Percentiles rank a stretch among this genome's conserved stretches.
These are phyloP conservation scores for Penicillium paxilli DNA, from an alignment of 495 filamentous ascomycete genomes.

Conservation along the genomic window DNA sequence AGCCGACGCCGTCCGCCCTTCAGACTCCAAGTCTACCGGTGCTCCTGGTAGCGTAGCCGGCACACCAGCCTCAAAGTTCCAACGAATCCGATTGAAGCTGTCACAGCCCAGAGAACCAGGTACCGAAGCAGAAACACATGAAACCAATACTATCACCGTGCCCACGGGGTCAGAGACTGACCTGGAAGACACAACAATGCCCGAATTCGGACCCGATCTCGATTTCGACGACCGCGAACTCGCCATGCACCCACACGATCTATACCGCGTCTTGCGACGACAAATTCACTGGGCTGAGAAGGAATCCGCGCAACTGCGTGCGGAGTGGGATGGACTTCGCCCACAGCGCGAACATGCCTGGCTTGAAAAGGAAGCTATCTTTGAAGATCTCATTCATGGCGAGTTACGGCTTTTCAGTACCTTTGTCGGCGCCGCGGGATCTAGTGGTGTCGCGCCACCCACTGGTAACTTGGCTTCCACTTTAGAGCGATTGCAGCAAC, in stretches of 20 bases:
- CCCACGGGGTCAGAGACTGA: slow-evolving; percentile 47
- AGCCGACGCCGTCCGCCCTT: slow-evolving; percentile 85
- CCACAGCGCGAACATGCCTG: slow-evolving; percentile 73
- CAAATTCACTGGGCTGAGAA: slow-evolving; percentile 81
- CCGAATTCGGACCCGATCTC: slow-evolving; percentile 37
- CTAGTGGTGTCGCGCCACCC: slow-evolving; percentile 6
- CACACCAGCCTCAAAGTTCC: slow-evolving; percentile 56
- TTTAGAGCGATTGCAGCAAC: slow-evolving; percentile 28
- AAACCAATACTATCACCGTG: slow-evolving; percentile 51
- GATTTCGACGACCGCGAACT: slow-evolving; percentile 74
- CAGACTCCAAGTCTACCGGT: slow-evolving; percentile 78
- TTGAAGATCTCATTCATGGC: slow-evolving; percentile 60
- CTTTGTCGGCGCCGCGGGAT: slow-evolving; percentile 27
- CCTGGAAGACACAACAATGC: slow-evolving; percentile 46
- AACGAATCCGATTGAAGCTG: slow-evolving; percentile 68
- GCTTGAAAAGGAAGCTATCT: slow-evolving; percentile 74
- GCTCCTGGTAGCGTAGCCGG: slow-evolving; percentile 25
- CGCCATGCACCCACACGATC: slow-evolving; percentile 61
- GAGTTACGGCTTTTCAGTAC: slow-evolving; percentile 48
- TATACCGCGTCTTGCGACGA: slow-evolving; percentile 71
- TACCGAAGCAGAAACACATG: slow-evolving; percentile 51
- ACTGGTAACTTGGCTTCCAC: slow-evolving; percentile 20
- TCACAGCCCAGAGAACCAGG: slow-evolving; percentile 47
- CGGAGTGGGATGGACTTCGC: slow-evolving; percentile 65
- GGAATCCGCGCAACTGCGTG: slow-evolving; percentile 61